phyloP scores from a whole-genome alignment of 2,329 filamentous ascomycete genomes.

The Colletotrichum sp. region DNA sequence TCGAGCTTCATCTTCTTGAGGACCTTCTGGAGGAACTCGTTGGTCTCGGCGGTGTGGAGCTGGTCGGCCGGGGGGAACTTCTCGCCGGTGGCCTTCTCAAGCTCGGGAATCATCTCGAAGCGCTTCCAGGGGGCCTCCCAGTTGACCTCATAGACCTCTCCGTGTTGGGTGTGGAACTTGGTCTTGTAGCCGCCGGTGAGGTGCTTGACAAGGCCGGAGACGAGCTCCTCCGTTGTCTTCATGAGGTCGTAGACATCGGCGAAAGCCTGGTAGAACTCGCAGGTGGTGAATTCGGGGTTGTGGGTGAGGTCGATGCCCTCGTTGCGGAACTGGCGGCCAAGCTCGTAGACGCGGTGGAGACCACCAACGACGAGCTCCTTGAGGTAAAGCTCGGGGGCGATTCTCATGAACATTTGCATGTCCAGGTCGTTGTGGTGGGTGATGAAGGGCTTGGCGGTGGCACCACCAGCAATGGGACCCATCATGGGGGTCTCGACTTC shows the following conservation, averaged over 20 bases:
- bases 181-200: conserved; percentile 87
- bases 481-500: conserved; percentile 99
- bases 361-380: conserved; percentile 97
- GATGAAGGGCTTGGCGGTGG: conserved; percentile 92
- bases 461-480: conserved; percentile 93
- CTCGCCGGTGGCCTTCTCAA: conserved; percentile 89
- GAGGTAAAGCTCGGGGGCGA: conserved; percentile 90
- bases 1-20: conserved; percentile 91
- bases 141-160: conserved; percentile 89
- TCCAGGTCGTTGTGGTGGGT: conserved; percentile 97
- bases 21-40: conserved; percentile 82
- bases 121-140: conserved; percentile 95
- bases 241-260: conserved; percentile 90
- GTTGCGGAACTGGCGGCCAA: conserved; percentile 95
- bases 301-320: conserved; percentile 92
- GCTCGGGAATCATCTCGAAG: conserved; percentile 92
- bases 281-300: conserved; percentile 97
- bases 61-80: conserved; percentile 91
- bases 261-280: conserved; percentile 97
- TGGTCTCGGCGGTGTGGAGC: conserved; percentile 88
- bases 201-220: conserved; percentile 87
- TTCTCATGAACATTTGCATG: conserved; percentile 87
- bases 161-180: conserved; percentile 83
- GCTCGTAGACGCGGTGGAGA: conserved; percentile 92
- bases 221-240: conserved; percentile 90